Conservation (phyloP, 1,139 yeast species). For the Arxiozyma heterogenica region DNA sequence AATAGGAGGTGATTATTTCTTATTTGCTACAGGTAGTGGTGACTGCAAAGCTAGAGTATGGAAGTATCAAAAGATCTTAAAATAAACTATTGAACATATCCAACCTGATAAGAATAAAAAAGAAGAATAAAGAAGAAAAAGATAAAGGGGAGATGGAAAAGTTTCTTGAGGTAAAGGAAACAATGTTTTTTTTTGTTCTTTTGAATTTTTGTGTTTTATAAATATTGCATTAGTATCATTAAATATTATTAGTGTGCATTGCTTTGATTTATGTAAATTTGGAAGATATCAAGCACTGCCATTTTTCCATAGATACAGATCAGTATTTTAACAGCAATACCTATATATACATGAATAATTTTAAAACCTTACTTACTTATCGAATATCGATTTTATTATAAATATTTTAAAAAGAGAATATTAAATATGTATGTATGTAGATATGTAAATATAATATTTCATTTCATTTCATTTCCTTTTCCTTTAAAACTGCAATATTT, state of each 20-base stretch:
- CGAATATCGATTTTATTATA: neutral
- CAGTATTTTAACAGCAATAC: too few relatives aligned
- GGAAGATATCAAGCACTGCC: too few relatives aligned
- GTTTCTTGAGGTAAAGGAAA: neutral
- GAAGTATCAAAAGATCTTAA: constrained; percentile 34
- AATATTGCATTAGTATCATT: too few relatives aligned
- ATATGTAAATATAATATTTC: neutral
- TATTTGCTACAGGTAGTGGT: constrained; percentile 95
- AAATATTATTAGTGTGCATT: too few relatives aligned
- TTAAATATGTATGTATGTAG: too few relatives aligned
- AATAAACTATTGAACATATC: neutral
- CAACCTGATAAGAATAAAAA: too few relatives aligned
- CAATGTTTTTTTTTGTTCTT: too few relatives aligned
- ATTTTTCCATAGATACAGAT: too few relatives aligned
- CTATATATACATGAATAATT: too few relatives aligned
- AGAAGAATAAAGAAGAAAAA: too few relatives aligned
- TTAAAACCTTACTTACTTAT: too few relatives aligned
- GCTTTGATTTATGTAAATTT: too few relatives aligned
- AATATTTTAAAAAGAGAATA: neutral
- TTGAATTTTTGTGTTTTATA: neutral
- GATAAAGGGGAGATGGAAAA: neutral
- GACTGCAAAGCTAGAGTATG: constrained; percentile 96
- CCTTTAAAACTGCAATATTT: constrained; percentile 26
- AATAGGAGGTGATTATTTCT: constrained; percentile 44
- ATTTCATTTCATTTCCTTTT: neutral